Conservation (phyloP, 768 basidiomycete species). For the Exsudoporus frostii region DNA sequence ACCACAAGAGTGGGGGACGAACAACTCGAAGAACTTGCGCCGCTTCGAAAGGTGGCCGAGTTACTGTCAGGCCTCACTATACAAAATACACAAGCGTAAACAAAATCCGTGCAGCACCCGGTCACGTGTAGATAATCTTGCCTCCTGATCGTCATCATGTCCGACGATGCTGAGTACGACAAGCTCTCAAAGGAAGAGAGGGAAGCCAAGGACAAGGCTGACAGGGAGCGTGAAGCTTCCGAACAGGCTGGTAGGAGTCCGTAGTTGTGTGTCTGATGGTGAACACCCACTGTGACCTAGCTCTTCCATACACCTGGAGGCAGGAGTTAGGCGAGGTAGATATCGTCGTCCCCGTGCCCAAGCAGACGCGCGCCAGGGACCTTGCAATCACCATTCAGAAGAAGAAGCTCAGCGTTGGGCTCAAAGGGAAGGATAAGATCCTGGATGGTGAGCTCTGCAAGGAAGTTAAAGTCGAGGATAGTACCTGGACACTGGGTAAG, state of each 20-base stretch:
- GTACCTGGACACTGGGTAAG: conserved; percentile 93
- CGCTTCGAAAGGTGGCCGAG: conserved; percentile 11
- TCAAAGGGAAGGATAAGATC: conserved; percentile 85
- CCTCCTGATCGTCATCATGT: conserved; percentile 28
- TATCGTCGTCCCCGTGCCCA: conserved; percentile 76
- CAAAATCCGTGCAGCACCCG: conserved; percentile 6
- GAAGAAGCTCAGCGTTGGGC: conserved; percentile 75
- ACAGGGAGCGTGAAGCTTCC: conserved; percentile 61
- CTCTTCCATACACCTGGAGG: conserved; percentile 87
- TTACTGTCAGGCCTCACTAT: conserved; percentile 19
- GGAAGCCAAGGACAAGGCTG: conserved; percentile 64
- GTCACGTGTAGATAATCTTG: conserved; percentile 31
- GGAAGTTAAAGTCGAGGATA: conserved; percentile 94
- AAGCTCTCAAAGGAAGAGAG: conserved; percentile 75
- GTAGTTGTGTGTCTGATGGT: conserved; percentile 21
- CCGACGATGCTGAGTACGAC: conserved; percentile 64
- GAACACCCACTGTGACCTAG: conserved; percentile 37
- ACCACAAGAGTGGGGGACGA: conserved; percentile 10
- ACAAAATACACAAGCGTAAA: conserved; percentile 35
- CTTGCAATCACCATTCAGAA: conserved; percentile 73
- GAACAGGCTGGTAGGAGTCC: conserved; percentile 79
- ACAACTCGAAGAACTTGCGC: conserved; percentile 4
- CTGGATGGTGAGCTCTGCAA: conserved; percentile 88
- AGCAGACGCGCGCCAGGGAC: conserved; percentile 80
- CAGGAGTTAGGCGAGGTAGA: conserved; percentile 90